These are phyloP conservation scores for Marchantia paleacea DNA, from an alignment of 225 moss, liverwort and hornwort genomes.

Conservation along the genomic window DNA sequence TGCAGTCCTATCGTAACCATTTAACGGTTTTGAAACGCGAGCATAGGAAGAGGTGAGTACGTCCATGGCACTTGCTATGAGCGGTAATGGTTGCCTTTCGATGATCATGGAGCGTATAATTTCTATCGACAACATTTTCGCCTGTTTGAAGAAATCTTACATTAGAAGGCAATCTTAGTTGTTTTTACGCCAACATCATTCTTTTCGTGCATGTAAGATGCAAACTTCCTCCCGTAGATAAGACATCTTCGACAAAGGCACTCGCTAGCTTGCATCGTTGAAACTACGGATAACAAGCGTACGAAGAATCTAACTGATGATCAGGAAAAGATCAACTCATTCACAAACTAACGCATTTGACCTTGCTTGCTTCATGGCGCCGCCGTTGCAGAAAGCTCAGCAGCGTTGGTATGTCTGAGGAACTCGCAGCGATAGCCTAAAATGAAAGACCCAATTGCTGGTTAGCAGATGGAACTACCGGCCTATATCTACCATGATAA, in stretches of 20 bases:
- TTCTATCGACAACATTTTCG: slow-evolving; percentile 74
- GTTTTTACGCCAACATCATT: too few species aligned
- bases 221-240: too few species aligned
- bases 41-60: slow-evolving; percentile 71
- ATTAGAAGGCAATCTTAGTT: background rate
- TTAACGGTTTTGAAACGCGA: slow-evolving; percentile 53
- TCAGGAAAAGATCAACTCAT: background rate
- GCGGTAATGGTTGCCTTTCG: slow-evolving; percentile 76
- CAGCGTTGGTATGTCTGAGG: slow-evolving; percentile 71
- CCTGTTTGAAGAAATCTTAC: slow-evolving; percentile 43
- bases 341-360: background rate
- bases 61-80: slow-evolving; percentile 90
- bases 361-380: slow-evolving; percentile 76
- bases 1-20: slow-evolving; percentile 37
- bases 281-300: background rate
- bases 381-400: slow-evolving; percentile 87
- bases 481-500: background rate
- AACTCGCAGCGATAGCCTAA: slow-evolving; percentile 92
- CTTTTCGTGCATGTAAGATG: too few species aligned
- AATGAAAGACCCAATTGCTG: background rate
- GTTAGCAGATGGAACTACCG: background rate
- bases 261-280: background rate
- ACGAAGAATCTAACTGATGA: background rate
- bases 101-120: slow-evolving; percentile 85
- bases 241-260: background rate